phyloP scores from a whole-genome alignment of 805 yeast genomes.

The Spathaspora arborariae region DNA sequence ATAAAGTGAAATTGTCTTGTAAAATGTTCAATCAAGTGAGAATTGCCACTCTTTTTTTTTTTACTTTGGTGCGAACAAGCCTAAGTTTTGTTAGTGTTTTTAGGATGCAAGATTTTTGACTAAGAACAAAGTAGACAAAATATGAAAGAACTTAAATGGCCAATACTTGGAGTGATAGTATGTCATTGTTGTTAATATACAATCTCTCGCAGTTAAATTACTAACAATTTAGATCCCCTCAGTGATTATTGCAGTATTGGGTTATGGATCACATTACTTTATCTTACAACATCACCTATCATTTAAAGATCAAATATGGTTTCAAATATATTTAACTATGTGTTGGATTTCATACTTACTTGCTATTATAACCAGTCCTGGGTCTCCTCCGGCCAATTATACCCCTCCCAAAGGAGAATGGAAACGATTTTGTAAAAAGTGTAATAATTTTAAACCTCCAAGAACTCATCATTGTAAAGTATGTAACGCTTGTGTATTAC shows the following conservation, averaged over 20 bases:
- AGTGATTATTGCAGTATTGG: slow-evolving; percentile 51
- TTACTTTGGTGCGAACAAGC: not conserved
- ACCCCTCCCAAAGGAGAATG: slow-evolving; percentile 46
- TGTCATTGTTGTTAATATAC: slow-evolving; percentile 8
- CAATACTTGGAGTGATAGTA: slow-evolving; percentile 46
- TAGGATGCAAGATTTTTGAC: not conserved
- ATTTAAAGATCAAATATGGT: slow-evolving; percentile 37
- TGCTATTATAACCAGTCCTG: slow-evolving; percentile 69
- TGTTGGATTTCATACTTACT: slow-evolving; percentile 71
- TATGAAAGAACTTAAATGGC: slow-evolving; percentile 36
- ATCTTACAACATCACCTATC: slow-evolving; percentile 47
- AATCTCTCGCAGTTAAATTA: not conserved
- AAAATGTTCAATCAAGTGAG: not conserved
- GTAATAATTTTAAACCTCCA: slow-evolving; percentile 72
- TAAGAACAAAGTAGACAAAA: not conserved
- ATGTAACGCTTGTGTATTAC: slow-evolving; percentile 70
- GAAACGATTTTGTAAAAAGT: slow-evolving; percentile 71
- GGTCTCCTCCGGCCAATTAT: slow-evolving; percentile 54
- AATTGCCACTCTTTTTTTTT: not conserved
- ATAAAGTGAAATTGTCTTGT: not conserved
- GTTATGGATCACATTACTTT: slow-evolving; percentile 59
- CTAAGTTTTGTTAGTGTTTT: not conserved
- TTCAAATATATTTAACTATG: slow-evolving; percentile 46
- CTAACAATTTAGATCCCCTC: slow-evolving; percentile 55
- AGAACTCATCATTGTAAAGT: slow-evolving; percentile 82